Percentiles rank a stretch among this genome's conserved stretches.
Conservation (phyloP, 1,284 basidiomycete species). For the Sporisorium scitamineum region DNA sequence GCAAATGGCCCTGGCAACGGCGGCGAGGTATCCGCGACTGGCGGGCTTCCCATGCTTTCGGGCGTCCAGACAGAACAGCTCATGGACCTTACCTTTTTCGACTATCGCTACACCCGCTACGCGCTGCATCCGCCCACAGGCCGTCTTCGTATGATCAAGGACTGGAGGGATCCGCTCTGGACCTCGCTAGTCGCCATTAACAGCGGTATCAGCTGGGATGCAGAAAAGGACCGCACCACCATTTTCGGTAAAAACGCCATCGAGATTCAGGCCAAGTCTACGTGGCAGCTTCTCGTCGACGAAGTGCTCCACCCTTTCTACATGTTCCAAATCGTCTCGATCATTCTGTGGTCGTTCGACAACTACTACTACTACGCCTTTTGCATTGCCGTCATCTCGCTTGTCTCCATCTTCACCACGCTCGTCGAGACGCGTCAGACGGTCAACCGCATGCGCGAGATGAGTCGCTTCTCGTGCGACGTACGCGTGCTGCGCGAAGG, state of each 20-base stretch:
- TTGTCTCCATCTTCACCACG: constrained; percentile 86
- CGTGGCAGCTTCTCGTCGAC: constrained; percentile 84
- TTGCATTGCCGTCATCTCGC: constrained; percentile 92
- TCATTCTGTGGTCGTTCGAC: constrained; percentile 92
- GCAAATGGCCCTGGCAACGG: constrained; percentile 12
- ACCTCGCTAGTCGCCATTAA: constrained; percentile 72
- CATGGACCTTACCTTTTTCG: constrained; percentile 70
- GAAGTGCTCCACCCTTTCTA: constrained; percentile 70
- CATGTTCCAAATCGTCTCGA: constrained; percentile 97
- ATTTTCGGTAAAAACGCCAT: constrained; percentile 91
- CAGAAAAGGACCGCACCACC: constrained; percentile 67
- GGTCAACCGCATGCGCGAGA: constrained; percentile 92
- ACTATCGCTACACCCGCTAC: constrained; percentile 88
- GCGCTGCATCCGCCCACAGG: constrained; percentile 86
- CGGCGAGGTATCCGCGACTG: background rate
- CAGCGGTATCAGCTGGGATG: constrained; percentile 56
- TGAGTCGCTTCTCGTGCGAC: constrained; percentile 90
- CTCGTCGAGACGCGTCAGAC: constrained; percentile 89
- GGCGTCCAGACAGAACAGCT: constrained; percentile 64
- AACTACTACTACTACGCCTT: constrained; percentile 95
- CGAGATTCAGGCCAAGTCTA: constrained; percentile 89
- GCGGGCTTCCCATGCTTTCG: constrained; percentile 47
- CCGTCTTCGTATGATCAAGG: constrained; percentile 83
- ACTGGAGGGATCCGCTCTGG: constrained; percentile 92
- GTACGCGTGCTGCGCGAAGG: constrained; percentile 81